Conservation (phyloP, 371 early-diverging fungal species). For the Cladochytrium tenue region DNA sequence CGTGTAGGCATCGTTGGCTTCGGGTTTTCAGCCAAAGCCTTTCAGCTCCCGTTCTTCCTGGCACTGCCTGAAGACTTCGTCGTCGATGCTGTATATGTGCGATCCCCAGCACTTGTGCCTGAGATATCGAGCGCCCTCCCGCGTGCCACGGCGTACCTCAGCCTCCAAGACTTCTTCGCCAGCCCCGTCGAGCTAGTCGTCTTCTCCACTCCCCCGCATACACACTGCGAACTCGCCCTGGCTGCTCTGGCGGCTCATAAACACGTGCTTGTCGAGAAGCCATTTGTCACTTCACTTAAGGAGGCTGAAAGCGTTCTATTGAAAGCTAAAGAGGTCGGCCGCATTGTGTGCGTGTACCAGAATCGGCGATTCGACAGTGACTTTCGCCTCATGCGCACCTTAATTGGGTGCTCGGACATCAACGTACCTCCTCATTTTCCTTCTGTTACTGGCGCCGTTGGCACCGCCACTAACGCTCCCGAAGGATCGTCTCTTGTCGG, state of each 20-base stretch:
- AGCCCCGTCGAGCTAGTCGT: slow-evolving; percentile 67
- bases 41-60: slow-evolving; percentile 26
- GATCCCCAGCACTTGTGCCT: too few species aligned
- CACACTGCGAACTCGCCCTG: slow-evolving; percentile 66
- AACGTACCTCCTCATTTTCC: slow-evolving; percentile 5
- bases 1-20: slow-evolving; percentile 24
- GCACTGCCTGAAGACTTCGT: slow-evolving; percentile 23
- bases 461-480: neutral
- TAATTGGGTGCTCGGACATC: slow-evolving; percentile 64
- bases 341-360: slow-evolving; percentile 72
- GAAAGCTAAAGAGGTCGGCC: slow-evolving; percentile 58
- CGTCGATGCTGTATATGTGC: neutral
- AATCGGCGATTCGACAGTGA: slow-evolving; percentile 84
- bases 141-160: neutral
- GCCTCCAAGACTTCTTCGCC: slow-evolving; percentile 59
- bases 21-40: slow-evolving; percentile 22
- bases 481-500: neutral
- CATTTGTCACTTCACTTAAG: slow-evolving; percentile 65
- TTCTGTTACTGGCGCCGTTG: neutral
- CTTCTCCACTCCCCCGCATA: slow-evolving; percentile 71
- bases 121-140: too few species aligned
- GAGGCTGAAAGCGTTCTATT: slow-evolving; percentile 62
- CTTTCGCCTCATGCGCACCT: slow-evolving; percentile 69
- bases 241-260: slow-evolving; percentile 67
- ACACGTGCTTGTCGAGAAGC: slow-evolving; percentile 79